Conservation (phyloP, 2,329 filamentous ascomycete species). For the Fusarium lyarnte region DNA sequence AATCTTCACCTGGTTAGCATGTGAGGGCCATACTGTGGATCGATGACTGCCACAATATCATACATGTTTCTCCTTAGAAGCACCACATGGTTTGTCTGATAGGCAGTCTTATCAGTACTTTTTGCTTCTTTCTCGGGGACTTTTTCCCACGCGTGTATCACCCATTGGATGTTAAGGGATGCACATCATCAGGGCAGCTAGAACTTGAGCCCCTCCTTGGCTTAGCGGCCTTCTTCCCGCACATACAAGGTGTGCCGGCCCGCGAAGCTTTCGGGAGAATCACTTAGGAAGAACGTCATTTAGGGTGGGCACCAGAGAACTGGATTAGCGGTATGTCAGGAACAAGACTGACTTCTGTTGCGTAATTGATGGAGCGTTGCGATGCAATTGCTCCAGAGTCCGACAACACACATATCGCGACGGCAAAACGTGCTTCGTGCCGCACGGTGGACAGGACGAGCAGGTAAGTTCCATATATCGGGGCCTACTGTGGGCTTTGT, state of each 20-base stretch:
- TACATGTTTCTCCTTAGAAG: neutral
- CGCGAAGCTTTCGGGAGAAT: slow-evolving; percentile 37
- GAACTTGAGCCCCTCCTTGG: slow-evolving; percentile 13
- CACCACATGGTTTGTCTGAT: slow-evolving; percentile 26
- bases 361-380: slow-evolving; percentile 30
- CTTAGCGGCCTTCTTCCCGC: slow-evolving; percentile 32
- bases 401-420: slow-evolving; percentile 31
- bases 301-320: neutral
- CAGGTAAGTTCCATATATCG: neutral
- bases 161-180: slow-evolving; percentile 27
- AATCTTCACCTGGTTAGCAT: neutral
- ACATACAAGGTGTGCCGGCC: slow-evolving; percentile 31
- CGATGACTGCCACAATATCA: neutral
- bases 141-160: slow-evolving; percentile 23
- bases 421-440: slow-evolving; percentile 38
- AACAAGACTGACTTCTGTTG: slow-evolving; percentile 22
- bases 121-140: slow-evolving; percentile 27
- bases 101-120: slow-evolving; percentile 1
- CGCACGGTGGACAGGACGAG: slow-evolving; percentile 40
- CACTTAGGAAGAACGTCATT: neutral
- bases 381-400: slow-evolving; percentile 21
- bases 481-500: neutral
- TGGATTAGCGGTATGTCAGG: neutral
- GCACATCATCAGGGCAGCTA: slow-evolving; percentile 30
- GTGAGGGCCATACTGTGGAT: neutral